Evolutionary conservation across 768 basidiomycete genomes (phyloP).

Genomic region (Psilocybe tampanensis): DNA sequence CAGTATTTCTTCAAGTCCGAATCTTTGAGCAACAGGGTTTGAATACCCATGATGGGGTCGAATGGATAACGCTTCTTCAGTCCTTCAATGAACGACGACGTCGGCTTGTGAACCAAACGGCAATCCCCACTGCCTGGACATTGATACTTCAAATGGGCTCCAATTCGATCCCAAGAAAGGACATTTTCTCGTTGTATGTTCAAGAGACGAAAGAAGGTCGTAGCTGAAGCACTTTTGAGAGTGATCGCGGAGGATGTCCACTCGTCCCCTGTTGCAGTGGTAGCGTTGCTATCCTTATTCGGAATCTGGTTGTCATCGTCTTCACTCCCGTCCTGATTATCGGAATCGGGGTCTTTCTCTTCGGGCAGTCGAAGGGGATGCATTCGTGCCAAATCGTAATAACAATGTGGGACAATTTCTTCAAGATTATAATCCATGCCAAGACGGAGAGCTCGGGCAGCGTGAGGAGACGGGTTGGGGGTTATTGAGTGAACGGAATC

Average conservation of each 20-base stretch:
- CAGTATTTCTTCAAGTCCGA: too few relatives aligned
- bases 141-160: neutral
- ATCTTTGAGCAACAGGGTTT: neutral
- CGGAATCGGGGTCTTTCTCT: too few relatives aligned
- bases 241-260: too few relatives aligned
- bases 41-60: neutral
- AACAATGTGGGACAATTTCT: constrained; percentile 35
- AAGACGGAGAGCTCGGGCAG: constrained; percentile 32
- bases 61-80: neutral
- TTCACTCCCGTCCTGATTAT: neutral
- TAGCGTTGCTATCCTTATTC: too few relatives aligned
- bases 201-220: constrained; percentile 11
- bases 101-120: neutral
- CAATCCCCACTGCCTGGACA: neutral
- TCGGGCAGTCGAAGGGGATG: too few relatives aligned
- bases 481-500: constrained; percentile 24
- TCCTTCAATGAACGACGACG: too few relatives aligned
- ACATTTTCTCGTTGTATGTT: constrained; percentile 13
- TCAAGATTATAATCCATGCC: constrained; percentile 29
- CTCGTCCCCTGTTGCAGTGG: too few relatives aligned
- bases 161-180: constrained; percentile 9
- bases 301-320: too few relatives aligned
- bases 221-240: too few relatives aligned
- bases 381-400: constrained; percentile 36
- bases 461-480: constrained; percentile 21